These are phyloP conservation scores for Phytophthora colocasiae DNA, from an alignment of 352 stramenopile genomes.

Conservation along the genomic window DNA sequence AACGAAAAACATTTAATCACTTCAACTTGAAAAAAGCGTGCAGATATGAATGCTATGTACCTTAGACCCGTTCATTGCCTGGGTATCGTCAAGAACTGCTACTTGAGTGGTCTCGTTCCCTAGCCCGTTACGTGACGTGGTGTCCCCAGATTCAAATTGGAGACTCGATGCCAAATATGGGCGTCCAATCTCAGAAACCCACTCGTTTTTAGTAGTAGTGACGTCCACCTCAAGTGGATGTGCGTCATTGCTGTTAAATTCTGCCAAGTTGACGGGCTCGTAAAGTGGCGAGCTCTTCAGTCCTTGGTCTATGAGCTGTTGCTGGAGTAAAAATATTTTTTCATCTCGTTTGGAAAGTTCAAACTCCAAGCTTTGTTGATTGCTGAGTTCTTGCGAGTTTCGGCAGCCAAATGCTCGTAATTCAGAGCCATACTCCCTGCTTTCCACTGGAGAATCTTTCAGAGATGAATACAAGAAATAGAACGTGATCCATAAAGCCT, in stretches of 20 bases:
- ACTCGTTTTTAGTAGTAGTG: neutral
- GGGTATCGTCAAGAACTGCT: neutral
- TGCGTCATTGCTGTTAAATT: neutral
- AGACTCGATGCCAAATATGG: constrained; percentile 25
- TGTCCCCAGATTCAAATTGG: constrained; percentile 1
- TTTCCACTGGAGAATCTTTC: neutral
- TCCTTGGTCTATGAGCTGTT: constrained; percentile 18
- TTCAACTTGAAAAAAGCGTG: neutral
- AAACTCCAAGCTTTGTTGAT: constrained; percentile 8
- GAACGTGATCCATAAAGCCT: constrained; percentile 39
- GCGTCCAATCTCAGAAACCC: neutral
- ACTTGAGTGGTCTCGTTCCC: constrained; percentile 3
- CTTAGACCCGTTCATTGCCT: constrained; percentile 13
- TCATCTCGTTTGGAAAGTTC: constrained; percentile 35
- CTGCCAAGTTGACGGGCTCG: neutral
- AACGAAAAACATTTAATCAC: neutral
- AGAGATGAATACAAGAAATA: constrained; percentile 17
- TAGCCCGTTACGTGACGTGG: constrained; percentile 15
- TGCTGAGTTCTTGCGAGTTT: neutral
- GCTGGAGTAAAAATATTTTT: constrained; percentile 32
- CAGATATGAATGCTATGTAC: constrained; percentile 9
- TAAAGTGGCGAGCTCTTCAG: neutral
- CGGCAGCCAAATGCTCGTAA: constrained; percentile 13
- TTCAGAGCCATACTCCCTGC: neutral
- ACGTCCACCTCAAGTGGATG: neutral